Conservation (phyloP, 2,329 filamentous ascomycete species). For the Ceratocystis diversiconidia region DNA sequence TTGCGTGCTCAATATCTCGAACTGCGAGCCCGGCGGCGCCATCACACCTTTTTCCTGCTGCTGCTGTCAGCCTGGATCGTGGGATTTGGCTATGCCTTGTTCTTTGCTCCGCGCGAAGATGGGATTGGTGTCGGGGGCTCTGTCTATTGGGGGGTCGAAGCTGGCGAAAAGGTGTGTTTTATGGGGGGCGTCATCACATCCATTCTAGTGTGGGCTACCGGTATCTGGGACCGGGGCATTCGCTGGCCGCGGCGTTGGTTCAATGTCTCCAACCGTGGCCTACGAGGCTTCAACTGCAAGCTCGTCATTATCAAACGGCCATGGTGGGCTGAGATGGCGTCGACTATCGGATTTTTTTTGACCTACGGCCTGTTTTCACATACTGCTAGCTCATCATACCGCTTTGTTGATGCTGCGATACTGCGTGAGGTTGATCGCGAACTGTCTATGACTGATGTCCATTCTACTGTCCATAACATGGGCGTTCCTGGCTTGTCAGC, state of each 20-base stretch:
- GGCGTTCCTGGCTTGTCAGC: not conserved
- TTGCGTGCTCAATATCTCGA: constrained; percentile 86
- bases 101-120: constrained; percentile 91
- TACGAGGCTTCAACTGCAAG: constrained; percentile 90
- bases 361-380: constrained; percentile 61
- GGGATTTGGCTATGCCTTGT: constrained; percentile 79
- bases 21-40: constrained; percentile 70
- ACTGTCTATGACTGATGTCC: constrained; percentile 33
- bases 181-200: constrained; percentile 81
- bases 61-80: constrained; percentile 67
- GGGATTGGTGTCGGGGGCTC: constrained; percentile 80
- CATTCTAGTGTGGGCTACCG: constrained; percentile 80
- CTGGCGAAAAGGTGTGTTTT: constrained; percentile 77
- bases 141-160: constrained; percentile 92
- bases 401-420: constrained; percentile 55
- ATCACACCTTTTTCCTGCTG: constrained; percentile 84
- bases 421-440: constrained; percentile 47
- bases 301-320: constrained; percentile 75
- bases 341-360: constrained; percentile 60
- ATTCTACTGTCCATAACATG: constrained; percentile 28
- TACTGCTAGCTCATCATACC: constrained; percentile 55
- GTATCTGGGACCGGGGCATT: constrained; percentile 90
- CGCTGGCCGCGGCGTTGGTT: constrained; percentile 91
- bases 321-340: constrained; percentile 65
- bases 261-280: constrained; percentile 71